phyloP scores from a whole-genome alignment of 2,329 filamentous ascomycete genomes.

The Arthrobotrys musiformis region DNA sequence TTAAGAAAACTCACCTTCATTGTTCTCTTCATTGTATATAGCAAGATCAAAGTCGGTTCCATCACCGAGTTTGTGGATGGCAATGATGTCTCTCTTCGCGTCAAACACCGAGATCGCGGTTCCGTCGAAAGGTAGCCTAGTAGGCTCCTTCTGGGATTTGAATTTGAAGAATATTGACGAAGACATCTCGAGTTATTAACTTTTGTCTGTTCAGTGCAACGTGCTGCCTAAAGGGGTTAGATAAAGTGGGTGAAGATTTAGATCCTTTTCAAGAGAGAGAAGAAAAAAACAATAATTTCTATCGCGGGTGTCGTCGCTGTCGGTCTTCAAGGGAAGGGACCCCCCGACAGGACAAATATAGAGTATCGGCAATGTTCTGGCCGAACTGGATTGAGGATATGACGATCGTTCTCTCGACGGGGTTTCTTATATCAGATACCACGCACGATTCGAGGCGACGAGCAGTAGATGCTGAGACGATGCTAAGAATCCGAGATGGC shows the following conservation, averaged over 20 bases:
- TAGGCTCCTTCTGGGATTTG: conserved; percentile 97
- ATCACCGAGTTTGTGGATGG: conserved; percentile 90
- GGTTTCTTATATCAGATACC: conserved; percentile 4
- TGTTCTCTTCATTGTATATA: conserved; percentile 91
- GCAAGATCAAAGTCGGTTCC: conserved; percentile 95
- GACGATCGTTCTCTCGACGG: neutral
- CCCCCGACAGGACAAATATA: conserved; percentile 32
- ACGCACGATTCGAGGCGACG: neutral
- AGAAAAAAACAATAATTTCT: conserved; percentile 38
- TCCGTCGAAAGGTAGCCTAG: conserved; percentile 94
- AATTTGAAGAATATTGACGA: conserved; percentile 99
- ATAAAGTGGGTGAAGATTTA: conserved; percentile 7
- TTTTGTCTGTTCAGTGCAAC: too few species aligned
- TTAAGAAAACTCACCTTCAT: conserved; percentile 70
- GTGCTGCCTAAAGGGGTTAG: conserved; percentile 37
- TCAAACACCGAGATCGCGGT: conserved; percentile 98
- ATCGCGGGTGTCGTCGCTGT: conserved; percentile 1
- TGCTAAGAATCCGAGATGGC: neutral
- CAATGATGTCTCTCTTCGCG: conserved; percentile 98
- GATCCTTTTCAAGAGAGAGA: conserved; percentile 5
- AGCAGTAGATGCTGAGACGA: neutral
- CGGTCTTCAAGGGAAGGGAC: conserved; percentile 22
- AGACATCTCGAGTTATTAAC: conserved; percentile 73
- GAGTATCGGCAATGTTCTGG: neutral
- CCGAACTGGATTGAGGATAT: neutral